phyloP scores from a whole-genome alignment of 306 rosid species.

The Sesbania bispinosa region DNA sequence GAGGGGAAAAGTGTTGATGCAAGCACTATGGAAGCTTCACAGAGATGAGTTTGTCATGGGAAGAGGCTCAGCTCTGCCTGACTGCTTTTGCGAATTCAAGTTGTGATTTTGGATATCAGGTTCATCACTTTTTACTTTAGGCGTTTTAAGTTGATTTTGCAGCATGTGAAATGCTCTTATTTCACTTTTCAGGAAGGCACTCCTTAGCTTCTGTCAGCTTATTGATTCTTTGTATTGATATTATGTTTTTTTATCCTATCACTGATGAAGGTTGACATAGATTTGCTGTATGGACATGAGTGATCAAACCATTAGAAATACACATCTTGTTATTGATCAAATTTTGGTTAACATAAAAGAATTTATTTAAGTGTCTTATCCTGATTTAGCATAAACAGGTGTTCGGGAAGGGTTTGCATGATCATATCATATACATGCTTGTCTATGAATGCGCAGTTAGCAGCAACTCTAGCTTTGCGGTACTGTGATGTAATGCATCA shows the following conservation, averaged over 20 bases:
- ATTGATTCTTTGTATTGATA: constrained; percentile 1
- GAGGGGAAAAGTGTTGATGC: constrained; percentile 49
- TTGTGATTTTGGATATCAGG: constrained; percentile 44
- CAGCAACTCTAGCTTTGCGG: too few relatives aligned
- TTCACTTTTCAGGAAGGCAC: not conserved
- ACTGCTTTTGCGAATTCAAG: constrained; percentile 82
- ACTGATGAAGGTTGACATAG: not conserved
- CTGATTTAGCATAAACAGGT: too few relatives aligned
- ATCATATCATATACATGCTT: too few relatives aligned
- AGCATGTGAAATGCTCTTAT: not conserved
- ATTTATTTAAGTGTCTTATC: too few relatives aligned
- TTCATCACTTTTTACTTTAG: not conserved
- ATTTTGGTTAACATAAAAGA: not conserved
- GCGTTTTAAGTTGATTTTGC: not conserved
- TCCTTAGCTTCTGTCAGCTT: not conserved
- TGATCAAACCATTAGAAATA: not conserved
- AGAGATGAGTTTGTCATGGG: constrained; percentile 72
- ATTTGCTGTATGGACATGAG: not conserved
- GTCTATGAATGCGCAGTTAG: too few relatives aligned
- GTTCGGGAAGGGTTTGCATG: too few relatives aligned
- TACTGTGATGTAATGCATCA: too few relatives aligned
- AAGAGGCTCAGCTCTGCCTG: constrained; percentile 75
- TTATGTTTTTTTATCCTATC: not conserved
- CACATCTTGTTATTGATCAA: not conserved
- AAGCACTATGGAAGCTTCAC: constrained; percentile 69